Evolutionary conservation across 148 eudicot genomes (phyloP), one percentile per base, ranked within the genome.

Genomic region (Cornus controversa): DNA sequence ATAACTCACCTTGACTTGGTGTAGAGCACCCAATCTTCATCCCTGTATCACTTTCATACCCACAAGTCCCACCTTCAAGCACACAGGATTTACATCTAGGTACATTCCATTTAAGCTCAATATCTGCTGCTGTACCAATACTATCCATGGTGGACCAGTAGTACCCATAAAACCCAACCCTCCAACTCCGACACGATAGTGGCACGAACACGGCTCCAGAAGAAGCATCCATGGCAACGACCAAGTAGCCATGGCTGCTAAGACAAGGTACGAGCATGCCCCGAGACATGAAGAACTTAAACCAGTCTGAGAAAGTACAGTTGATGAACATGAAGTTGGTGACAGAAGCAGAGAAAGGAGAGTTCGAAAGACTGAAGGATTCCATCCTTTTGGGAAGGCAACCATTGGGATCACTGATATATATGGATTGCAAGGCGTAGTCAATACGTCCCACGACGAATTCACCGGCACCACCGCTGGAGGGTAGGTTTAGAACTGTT

Each of bases 21-120:
- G 82, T 5, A 64, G 80, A 82, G 80, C 91, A 86, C 0, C 66
- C 84, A 79, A 86, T 72, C 53, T 40, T 67, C 42, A 75, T 74
- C 15, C 79, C 87, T 13, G 83, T 70, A 80, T 75, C 84, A 25
- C 29, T 45, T 5, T 58, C 75, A 16, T 86, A 87, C 45, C 88
- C 89, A 77, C 92, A 91, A 67, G 34, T n/a, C 28, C 87, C 87
- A 45, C 87, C 86, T 22, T 54, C 72, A 47, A 5, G 0, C 11
- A 57, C 79, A 80, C 92, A 91, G 11, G 31, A 50, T 8, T 76
- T 67, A 69, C 95, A 89, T 11, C 13, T 42, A 13, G 92, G 92
- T 13, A 58, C 66, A 23, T 24, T 70, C 95, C 92, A 91, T 10
- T 58, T 25, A 73, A 91, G 36, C 81, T 79, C 79, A 29, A 91